Percentiles rank a stretch among this genome's conserved stretches.
These are phyloP conservation scores for Solanum hybrid DNA, from an alignment of 305 asterid genomes.

Conservation along the genomic window DNA sequence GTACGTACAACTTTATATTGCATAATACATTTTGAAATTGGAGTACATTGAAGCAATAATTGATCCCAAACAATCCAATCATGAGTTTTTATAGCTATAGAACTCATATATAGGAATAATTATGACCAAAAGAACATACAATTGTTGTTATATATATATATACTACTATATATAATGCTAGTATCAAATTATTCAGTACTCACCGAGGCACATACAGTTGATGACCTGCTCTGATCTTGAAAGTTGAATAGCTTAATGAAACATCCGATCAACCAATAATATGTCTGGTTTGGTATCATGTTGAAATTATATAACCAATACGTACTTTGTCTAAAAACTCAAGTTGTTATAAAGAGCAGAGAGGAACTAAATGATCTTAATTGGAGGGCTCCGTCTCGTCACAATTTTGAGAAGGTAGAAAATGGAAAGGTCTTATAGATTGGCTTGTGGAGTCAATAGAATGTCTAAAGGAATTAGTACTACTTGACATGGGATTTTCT, in stretches of 20 bases:
- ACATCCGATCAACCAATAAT: neutral
- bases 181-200: neutral
- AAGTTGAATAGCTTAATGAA: neutral
- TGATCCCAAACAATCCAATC: neutral
- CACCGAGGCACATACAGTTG: neutral
- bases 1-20: neutral
- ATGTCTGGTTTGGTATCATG: neutral
- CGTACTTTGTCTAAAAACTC: neutral
- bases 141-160: neutral
- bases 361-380: neutral
- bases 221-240: neutral
- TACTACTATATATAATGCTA: neutral
- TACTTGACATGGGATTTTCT: slow-evolving; percentile 12
- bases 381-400: slow-evolving; percentile 13
- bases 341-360: neutral
- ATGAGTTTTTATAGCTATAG: neutral
- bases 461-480: slow-evolving; percentile 13
- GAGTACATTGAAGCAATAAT: neutral
- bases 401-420: slow-evolving; percentile 40
- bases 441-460: slow-evolving; percentile 15
- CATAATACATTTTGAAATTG: neutral
- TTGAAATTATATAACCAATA: neutral
- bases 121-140: neutral
- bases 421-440: slow-evolving; percentile 35
- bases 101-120: neutral